A percentile compares a stretch with the other conserved stretches of the same genome.
Conservation (phyloP, 2,329 filamentous ascomycete genomes). For the Ophiocordyceps robertsii region DNA sequence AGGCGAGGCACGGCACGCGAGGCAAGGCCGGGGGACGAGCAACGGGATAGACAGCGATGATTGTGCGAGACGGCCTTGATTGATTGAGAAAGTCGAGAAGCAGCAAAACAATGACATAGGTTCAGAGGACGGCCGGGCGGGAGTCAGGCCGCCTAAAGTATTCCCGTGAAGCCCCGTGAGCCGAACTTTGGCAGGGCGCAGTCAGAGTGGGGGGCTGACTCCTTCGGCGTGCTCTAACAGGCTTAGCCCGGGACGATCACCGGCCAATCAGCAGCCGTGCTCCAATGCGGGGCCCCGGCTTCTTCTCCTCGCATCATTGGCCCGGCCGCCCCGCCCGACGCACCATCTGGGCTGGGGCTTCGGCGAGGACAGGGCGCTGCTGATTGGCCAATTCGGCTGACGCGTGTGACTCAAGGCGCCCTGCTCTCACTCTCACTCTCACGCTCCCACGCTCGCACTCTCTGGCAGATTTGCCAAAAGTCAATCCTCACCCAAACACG, state of each 20-base stretch:
- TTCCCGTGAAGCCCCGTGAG: no score
- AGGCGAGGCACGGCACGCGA: no score
- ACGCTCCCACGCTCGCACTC: no score
- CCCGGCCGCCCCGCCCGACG: background rate
- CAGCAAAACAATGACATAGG: no score
- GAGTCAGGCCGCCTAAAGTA: background rate
- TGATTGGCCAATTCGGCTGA: conserved; percentile 19
- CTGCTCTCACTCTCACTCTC: no score
- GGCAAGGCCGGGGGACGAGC: no score
- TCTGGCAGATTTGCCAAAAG: no score
- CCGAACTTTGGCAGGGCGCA: no score
- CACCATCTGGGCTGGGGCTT: conserved; percentile 15
- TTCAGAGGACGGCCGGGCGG: background rate
- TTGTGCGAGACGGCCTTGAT: no score
- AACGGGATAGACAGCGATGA: no score
- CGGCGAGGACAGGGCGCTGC: conserved; percentile 16
- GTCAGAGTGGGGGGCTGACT: conserved; percentile 15
- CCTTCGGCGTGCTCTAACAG: conserved; percentile 30
- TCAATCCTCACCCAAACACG: background rate
- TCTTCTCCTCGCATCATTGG: conserved; percentile 14
- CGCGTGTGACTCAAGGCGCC: conserved; percentile 16
- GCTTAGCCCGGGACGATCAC: conserved; percentile 15
- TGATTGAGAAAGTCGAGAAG: no score
- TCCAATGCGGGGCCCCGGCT: conserved; percentile 4
- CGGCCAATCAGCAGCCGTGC: conserved; percentile 14